Evolutionary conservation across 257 asterid genomes (phyloP).

Genomic region (Mitragyna speciosa): DNA sequence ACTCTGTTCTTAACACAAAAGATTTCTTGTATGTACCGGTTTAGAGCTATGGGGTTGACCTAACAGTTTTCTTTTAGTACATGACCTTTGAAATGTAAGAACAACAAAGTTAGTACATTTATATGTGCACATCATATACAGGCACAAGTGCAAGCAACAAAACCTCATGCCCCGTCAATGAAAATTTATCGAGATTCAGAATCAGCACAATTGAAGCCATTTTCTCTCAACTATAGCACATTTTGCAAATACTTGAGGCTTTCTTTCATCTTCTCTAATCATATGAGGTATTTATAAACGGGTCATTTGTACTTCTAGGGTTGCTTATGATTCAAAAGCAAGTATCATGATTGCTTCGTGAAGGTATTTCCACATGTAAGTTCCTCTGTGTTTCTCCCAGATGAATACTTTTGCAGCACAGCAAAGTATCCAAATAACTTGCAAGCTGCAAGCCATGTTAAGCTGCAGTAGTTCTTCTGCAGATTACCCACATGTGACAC

Average conservation of each 20-base stretch:
- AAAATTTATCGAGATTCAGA: not conserved
- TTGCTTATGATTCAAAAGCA: slow-evolving; percentile 5
- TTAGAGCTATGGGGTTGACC: not conserved
- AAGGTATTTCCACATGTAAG: not conserved
- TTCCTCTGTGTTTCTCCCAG: not conserved
- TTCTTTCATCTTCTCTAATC: not conserved
- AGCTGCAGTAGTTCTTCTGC: slow-evolving; percentile 1
- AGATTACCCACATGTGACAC: slow-evolving; percentile 52
- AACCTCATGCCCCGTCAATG: slow-evolving; percentile 5
- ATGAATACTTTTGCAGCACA: slow-evolving; percentile 6
- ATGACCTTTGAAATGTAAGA: not conserved
- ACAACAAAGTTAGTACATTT: not conserved
- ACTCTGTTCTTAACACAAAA: not conserved
- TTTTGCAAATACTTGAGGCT: not conserved
- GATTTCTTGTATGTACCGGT: slow-evolving; percentile 1
- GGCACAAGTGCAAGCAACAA: slow-evolving; percentile 2
- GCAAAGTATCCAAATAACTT: not conserved
- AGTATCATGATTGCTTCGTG: not conserved
- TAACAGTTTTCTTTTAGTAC: not conserved
- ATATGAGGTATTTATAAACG: not conserved
- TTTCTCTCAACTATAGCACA: not conserved
- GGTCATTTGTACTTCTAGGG: not conserved
- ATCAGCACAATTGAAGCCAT: not conserved
- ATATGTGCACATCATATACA: not conserved
- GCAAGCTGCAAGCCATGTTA: slow-evolving; percentile 10